phyloP scores from a whole-genome alignment of 129 eudicot species.

The Logfia minima region DNA sequence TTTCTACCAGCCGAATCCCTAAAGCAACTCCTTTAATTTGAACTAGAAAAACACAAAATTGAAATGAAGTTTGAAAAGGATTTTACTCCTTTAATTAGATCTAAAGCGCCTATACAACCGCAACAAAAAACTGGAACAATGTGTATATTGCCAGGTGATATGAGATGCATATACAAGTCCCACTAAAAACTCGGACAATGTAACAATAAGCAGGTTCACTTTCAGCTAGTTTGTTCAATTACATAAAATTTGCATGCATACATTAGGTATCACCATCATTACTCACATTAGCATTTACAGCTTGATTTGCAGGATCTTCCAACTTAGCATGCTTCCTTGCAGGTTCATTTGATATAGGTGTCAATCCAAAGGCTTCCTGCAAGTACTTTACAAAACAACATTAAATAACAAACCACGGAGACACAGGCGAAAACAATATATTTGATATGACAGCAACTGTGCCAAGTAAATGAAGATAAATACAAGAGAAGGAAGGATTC shows the following conservation, averaged over 20 bases:
- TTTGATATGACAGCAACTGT: slow-evolving; percentile 20
- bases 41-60: no score
- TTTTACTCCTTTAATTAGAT: no score
- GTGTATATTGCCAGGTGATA: not conserved
- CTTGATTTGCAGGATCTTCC: slow-evolving; percentile 37
- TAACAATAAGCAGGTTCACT: not conserved
- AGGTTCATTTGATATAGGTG: slow-evolving; percentile 36
- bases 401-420: not conserved
- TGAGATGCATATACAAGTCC: not conserved
- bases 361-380: slow-evolving; percentile 37
- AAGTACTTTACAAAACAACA: slow-evolving; percentile 20
- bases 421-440: not conserved
- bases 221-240: not conserved
- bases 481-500: slow-evolving; percentile 9
- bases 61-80: no score
- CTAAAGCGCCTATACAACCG: no score
- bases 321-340: slow-evolving; percentile 36
- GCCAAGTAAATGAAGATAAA: slow-evolving; percentile 8
- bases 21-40: no score
- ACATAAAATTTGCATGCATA: not conserved
- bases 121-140: not conserved
- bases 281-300: slow-evolving; percentile 28
- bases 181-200: not conserved
- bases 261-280: slow-evolving; percentile 14
- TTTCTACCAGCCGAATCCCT: no score